These are phyloP conservation scores for Beauveria australis DNA, from an alignment of 2,329 filamentous ascomycete species.

Conservation along the genomic window DNA sequence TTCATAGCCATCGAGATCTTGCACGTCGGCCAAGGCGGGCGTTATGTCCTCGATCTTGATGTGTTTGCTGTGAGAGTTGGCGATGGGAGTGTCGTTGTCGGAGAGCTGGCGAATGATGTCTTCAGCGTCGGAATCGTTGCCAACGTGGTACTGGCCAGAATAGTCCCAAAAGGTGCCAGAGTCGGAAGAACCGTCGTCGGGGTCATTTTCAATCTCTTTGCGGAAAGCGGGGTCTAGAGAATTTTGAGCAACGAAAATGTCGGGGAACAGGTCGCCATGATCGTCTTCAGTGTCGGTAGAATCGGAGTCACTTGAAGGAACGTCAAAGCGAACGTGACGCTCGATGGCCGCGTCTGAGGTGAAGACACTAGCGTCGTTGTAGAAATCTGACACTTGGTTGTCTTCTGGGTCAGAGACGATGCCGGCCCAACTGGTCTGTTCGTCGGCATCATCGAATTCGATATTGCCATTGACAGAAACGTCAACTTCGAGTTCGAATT, in stretches of 20 bases:
- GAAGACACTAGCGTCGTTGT: slow-evolving; percentile 32
- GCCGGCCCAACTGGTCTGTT: slow-evolving; percentile 47
- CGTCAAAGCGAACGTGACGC: slow-evolving; percentile 68
- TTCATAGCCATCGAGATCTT: slow-evolving; percentile 50
- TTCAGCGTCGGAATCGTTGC: slow-evolving; percentile 35
- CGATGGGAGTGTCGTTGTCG: slow-evolving; percentile 34
- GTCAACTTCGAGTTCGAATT: neutral
- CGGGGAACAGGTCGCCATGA: slow-evolving; percentile 59
- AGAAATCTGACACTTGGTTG: slow-evolving; percentile 34
- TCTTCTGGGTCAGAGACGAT: slow-evolving; percentile 42
- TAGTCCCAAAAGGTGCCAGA: slow-evolving; percentile 59
- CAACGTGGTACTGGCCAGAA: slow-evolving; percentile 33
- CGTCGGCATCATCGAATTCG: slow-evolving; percentile 32
- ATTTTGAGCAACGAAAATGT: slow-evolving; percentile 71
- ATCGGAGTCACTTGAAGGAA: slow-evolving; percentile 59
- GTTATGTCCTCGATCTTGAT: slow-evolving; percentile 18
- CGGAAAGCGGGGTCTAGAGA: slow-evolving; percentile 64
- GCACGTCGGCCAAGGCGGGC: slow-evolving; percentile 24
- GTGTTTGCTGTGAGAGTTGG: slow-evolving; percentile 30
- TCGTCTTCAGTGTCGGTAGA: slow-evolving; percentile 56
- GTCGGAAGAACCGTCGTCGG: slow-evolving; percentile 47
- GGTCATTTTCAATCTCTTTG: slow-evolving; percentile 63
- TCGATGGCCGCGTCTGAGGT: slow-evolving; percentile 32
- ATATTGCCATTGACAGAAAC: slow-evolving; percentile 23
- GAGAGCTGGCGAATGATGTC: slow-evolving; percentile 28